Evolutionary conservation across 768 basidiomycete species (phyloP), one percentile per base, ranked within the genome.

Genomic region (Lactarius pseudohatsudake): DNA sequence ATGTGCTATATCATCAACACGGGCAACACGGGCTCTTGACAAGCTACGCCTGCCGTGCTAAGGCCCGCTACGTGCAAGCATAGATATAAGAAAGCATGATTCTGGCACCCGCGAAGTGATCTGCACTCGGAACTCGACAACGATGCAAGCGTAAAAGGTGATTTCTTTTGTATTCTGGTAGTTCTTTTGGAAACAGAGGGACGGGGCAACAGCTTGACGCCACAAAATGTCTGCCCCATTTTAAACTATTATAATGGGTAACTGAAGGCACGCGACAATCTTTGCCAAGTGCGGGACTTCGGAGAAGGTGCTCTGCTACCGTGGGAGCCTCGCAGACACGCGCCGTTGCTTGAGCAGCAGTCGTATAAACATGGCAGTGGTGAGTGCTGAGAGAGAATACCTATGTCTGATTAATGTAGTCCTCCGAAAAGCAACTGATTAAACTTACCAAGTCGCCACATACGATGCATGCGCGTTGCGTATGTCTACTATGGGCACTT

Each of bases 401-500:
- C 96, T 97, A 72, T 59, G 47, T 13, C 55, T 8, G 34, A 4
- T 64, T 34, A 36, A 28, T 16, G 36, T 8, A 41, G 15, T 38
- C 20, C 16, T 15, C 26, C 32, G 8, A 9, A 32, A 22, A 30
- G 13, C 9, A 8, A 61, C 1, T 6, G 15, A 2, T 10, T 41
- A 73, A 82, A 28, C 41, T 41, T 74, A 95, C 97, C 97, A 99
- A 13, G 96, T 99, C 16, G 91, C 84, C 4, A 97, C 93, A 77
- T 99, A 99, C 13, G 94, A 95, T 8, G 92, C 82, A 78, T 99
- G 97, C 43, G 93, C 86, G 76, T 99, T 99, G 57, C 97, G 84
- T 55, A 99, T 79, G 72, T 98, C 94, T 30, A 98, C 86, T 2
- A 85, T 85, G 4, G 94, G 85, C 28, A 88, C 76, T 59, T 94